Percentiles rank a stretch among this genome's conserved stretches.
Conservation (phyloP, 345 rosid genomes). For the Gossypium thurberi region DNA sequence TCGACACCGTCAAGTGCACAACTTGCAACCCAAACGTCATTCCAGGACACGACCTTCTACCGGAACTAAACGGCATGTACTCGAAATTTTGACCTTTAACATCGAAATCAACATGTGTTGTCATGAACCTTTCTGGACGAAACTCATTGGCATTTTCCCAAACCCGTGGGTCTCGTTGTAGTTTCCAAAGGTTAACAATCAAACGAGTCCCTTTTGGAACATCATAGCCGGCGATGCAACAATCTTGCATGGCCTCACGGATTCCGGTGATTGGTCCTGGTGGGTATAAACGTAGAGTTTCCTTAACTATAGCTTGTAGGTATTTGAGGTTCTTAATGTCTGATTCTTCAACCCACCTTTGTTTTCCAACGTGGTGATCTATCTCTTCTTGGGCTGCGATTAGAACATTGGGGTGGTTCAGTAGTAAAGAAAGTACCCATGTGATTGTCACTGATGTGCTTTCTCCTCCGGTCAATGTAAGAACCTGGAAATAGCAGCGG, state of each 20-base stretch:
- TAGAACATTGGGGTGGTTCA: background rate
- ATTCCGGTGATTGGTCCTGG: background rate
- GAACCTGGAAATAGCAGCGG: background rate
- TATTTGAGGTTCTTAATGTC: conserved; percentile 2
- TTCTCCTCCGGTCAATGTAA: background rate
- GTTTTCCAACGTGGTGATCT: background rate
- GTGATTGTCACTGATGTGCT: conserved; percentile 2
- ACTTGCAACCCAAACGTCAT: background rate
- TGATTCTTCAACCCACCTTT: background rate
- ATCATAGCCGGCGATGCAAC: background rate
- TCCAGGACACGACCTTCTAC: background rate
- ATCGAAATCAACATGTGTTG: background rate
- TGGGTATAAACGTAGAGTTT: conserved; percentile 6
- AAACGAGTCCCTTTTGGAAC: background rate
- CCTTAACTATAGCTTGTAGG: background rate
- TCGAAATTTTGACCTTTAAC: background rate
- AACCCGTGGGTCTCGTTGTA: background rate
- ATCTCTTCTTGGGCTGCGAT: background rate
- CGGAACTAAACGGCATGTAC: background rate
- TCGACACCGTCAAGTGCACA: background rate
- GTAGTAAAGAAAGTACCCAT: conserved; percentile 2
- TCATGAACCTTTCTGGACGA: background rate
- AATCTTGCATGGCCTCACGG: background rate
- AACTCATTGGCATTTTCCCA: background rate
- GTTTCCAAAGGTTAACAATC: background rate